A percentile compares a stretch with the other conserved stretches of the same genome.
phyloP scores from a whole-genome alignment of 1,284 basidiomycete genomes.

The Lignosus rhinocerotis region DNA sequence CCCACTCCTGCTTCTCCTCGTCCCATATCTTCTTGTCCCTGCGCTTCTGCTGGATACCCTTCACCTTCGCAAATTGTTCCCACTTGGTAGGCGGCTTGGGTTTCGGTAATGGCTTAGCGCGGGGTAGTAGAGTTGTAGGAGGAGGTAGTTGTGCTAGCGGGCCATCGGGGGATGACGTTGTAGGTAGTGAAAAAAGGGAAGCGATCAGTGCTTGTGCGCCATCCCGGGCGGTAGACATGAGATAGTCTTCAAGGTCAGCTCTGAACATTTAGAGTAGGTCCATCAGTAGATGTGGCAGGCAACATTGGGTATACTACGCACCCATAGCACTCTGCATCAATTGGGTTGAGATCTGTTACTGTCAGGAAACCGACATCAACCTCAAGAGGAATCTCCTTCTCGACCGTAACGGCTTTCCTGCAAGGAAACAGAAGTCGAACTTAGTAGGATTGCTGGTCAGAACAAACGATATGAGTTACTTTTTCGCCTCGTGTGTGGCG shows the following conservation, averaged over 20 bases:
- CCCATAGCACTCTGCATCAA: constrained; percentile 81
- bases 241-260: constrained; percentile 77
- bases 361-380: constrained; percentile 84
- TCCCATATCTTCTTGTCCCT: constrained; percentile 91
- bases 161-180: constrained; percentile 75
- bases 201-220: constrained; percentile 84
- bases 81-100: constrained; percentile 94
- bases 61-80: constrained; percentile 93
- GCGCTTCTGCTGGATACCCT: constrained; percentile 86
- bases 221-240: constrained; percentile 81
- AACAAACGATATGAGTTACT: constrained; percentile 39
- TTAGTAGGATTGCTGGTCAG: neutral
- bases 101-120: constrained; percentile 92
- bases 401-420: constrained; percentile 69
- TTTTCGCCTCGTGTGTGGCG: constrained; percentile 66
- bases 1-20: constrained; percentile 93
- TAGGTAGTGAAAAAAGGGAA: constrained; percentile 83
- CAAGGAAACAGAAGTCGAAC: neutral
- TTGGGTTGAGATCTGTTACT: constrained; percentile 86
- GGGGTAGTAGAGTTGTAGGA: constrained; percentile 77
- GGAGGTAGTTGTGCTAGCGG: constrained; percentile 83
- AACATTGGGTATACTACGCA: constrained; percentile 37
- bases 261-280: constrained; percentile 38
- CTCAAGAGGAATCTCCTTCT: constrained; percentile 81
- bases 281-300: neutral